A percentile compares a stretch with the other conserved stretches of the same genome.
Conservation (phyloP, 148 eudicot species). For the Chenopodium album region DNA sequence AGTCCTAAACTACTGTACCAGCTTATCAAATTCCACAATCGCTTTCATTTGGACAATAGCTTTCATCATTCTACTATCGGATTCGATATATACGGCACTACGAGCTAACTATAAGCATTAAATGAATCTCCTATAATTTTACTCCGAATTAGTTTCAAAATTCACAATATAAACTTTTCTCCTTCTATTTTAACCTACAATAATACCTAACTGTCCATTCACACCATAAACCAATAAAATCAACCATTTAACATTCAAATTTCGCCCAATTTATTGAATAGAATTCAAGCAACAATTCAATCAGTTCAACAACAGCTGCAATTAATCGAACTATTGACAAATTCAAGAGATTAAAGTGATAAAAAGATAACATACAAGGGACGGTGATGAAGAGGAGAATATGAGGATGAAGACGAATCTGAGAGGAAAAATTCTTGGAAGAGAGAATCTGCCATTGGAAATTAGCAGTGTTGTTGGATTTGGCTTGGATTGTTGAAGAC, state of each 20-base stretch:
- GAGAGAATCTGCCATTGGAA: constrained; percentile 63
- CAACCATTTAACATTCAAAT: not conserved
- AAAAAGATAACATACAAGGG: constrained; percentile 51
- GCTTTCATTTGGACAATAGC: not conserved
- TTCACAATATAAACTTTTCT: too few relatives aligned
- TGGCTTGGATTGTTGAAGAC: not conserved
- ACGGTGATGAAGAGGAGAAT: constrained; percentile 68
- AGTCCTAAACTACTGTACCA: too few relatives aligned
- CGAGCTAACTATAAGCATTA: too few relatives aligned
- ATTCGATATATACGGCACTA: too few relatives aligned
- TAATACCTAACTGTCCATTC: too few relatives aligned
- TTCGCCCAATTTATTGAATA: too few relatives aligned
- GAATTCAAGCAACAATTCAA: too few relatives aligned
- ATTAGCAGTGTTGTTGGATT: not conserved
- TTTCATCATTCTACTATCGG: not conserved
- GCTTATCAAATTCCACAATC: not conserved
- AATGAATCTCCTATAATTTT: too few relatives aligned
- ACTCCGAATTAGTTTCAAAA: too few relatives aligned
- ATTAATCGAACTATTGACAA: not conserved
- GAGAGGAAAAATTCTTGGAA: constrained; percentile 61
- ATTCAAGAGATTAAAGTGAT: not conserved
- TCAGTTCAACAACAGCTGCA: not conserved
- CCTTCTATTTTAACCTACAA: too few relatives aligned
- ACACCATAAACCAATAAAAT: too few relatives aligned
- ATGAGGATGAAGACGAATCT: constrained; percentile 63